Base-by-base conservation (phyloP, 192 early-diverging fungal genomes). In the Coemansia sp. region DNA sequence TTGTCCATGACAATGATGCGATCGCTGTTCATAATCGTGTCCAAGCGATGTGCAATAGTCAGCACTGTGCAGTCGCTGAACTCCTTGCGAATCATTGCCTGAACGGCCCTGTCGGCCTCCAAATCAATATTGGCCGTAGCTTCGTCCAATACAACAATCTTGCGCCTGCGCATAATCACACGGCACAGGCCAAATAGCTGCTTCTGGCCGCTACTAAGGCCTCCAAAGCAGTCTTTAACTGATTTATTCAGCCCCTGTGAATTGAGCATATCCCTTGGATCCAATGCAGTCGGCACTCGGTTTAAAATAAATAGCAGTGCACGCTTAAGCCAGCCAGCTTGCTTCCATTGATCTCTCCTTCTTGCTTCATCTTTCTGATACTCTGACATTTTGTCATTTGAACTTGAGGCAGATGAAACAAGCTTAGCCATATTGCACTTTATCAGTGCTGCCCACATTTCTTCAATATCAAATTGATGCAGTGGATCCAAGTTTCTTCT, bases 401-500 rank as follows among this genome's bases (percentile, higher is more conserved):
- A 42, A 6, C 31, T 45, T 0, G 47, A 39, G 42, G 56, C 43
- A 4, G 4, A 8, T 1, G 6, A 17, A 22, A 59, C 64, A 57
- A 40, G 31, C 19, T 38, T 27, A 4, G 62, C 57, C 9, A 60
- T 29, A 11, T 46, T 56, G 60, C 67, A 70, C 60, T 70, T 62
- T 36, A 62, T 62, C 53, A 70, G 39, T 0, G 60, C 51, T 10
- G 51, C 38, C 67, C 67, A 70, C 40, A 70, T 70, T 20, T 70
- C 60, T 31, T 70, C 60, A 12, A 62, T 36, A n/a, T 59, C 53
- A 32, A 43, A 70, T 22, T 70, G 39, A 10, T 68, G 49, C 32
- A 90, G 84, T 2, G 90, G 91, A 59, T 93, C 90, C 43, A 93
- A 61, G 68, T 91, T 93, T 53, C 75, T 67, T 2, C 88, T 76